Conservation (phyloP, 495 filamentous ascomycete genomes). For the Penicillium goetzii region DNA sequence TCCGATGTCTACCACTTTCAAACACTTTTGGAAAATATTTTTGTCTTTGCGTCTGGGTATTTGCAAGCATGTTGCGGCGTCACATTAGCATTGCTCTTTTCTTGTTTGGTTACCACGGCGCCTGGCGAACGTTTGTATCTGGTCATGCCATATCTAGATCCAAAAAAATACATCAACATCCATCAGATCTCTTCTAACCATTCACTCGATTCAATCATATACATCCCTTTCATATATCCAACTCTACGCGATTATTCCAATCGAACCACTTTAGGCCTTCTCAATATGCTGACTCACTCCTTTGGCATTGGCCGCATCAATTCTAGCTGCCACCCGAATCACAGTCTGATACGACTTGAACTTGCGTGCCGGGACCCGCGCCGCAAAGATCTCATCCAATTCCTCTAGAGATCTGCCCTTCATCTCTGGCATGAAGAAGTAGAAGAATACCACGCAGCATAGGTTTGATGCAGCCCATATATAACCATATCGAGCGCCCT, state of each 20-base stretch:
- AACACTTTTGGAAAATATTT: not conserved
- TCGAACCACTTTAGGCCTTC: not conserved
- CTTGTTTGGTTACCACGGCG: not conserved
- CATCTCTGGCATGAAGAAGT: conserved; percentile 57
- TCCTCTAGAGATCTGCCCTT: conserved; percentile 56
- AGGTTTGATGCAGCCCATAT: conserved; percentile 49
- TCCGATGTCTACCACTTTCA: not conserved
- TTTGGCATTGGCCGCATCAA: conserved; percentile 22
- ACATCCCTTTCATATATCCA: not conserved
- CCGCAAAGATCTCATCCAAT: conserved; percentile 55
- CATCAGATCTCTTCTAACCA: not conserved
- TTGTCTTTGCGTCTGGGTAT: not conserved
- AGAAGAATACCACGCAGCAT: conserved; percentile 49
- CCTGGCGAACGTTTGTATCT: not conserved
- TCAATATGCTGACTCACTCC: not conserved
- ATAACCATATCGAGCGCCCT: conserved; percentile 53
- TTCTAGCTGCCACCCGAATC: conserved; percentile 20
- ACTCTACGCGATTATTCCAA: not conserved
- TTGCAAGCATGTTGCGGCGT: conserved; percentile 7
- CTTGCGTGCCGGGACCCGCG: conserved; percentile 34
- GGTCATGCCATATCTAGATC: not conserved
- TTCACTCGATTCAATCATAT: not conserved
- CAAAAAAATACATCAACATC: not conserved
- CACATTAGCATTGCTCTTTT: not conserved
- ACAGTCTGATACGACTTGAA: conserved; percentile 36